Conservation (phyloP, 2,329 filamentous ascomycete species). For the Venturia carpophila region DNA sequence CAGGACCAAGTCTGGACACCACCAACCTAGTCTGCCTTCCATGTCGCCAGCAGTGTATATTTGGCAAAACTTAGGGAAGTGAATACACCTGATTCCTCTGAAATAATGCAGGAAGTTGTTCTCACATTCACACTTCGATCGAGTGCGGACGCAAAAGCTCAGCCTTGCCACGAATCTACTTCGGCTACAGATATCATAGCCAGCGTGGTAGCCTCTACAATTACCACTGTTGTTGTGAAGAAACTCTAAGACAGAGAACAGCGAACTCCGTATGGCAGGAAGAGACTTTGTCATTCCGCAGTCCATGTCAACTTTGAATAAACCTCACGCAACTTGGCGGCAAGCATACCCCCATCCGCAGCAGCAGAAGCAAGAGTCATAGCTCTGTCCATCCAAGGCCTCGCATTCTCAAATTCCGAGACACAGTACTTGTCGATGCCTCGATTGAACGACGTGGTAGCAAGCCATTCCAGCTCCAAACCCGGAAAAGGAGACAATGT, state of each 20-base stretch:
- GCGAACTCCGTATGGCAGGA: not conserved
- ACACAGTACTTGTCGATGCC: slow-evolving; percentile 57
- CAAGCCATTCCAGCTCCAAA: slow-evolving; percentile 70
- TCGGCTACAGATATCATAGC: not conserved
- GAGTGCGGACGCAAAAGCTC: not conserved
- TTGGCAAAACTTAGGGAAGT: not conserved
- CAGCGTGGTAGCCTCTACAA: not conserved
- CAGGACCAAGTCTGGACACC: not conserved
- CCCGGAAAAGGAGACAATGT: slow-evolving; percentile 45
- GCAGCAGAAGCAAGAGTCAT: slow-evolving; percentile 53
- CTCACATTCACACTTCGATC: too few species aligned
- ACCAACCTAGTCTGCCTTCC: not conserved
- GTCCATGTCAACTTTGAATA: slow-evolving; percentile 44
- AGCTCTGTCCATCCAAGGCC: slow-evolving; percentile 55
- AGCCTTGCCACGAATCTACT: not conserved
- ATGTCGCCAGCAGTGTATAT: not conserved
- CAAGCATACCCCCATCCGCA: slow-evolving; percentile 40
- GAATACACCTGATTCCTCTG: too few species aligned
- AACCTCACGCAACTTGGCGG: slow-evolving; percentile 38
- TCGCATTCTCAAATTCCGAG: slow-evolving; percentile 48
- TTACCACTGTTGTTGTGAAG: not conserved
- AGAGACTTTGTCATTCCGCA: not conserved
- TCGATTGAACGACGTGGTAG: slow-evolving; percentile 60
- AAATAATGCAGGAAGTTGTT: too few species aligned
- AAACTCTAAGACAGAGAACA: not conserved